These are phyloP conservation scores for Myrica gale DNA, from an alignment of 306 rosid species.

Conservation along the genomic window DNA sequence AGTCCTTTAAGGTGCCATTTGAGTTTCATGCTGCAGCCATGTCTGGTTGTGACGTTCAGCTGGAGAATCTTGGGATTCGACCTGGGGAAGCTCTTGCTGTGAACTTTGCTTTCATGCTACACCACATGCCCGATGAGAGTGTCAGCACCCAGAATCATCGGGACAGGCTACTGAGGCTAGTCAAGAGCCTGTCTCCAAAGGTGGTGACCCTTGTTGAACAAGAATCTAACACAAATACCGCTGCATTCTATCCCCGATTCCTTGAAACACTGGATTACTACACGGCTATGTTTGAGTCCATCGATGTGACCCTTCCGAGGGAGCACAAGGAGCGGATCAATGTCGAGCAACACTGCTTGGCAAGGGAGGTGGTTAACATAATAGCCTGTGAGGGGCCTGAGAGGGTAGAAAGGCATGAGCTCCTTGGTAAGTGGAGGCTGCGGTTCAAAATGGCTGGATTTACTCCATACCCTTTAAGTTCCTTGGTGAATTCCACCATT, in stretches of 20 bases:
- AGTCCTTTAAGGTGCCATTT: constrained; percentile 70
- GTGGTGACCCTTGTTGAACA: constrained; percentile 98
- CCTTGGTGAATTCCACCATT: constrained; percentile 85
- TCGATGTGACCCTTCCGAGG: constrained; percentile 76
- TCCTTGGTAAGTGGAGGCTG: constrained; percentile 83
- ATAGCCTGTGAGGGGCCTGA: constrained; percentile 91
- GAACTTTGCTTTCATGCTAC: constrained; percentile 89
- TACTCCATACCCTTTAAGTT: constrained; percentile 77
- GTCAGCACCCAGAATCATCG: constrained; percentile 85
- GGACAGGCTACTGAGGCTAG: constrained; percentile 73
- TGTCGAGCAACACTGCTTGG: constrained; percentile 96
- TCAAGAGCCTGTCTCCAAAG: constrained; percentile 81
- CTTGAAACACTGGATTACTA: constrained; percentile 73
- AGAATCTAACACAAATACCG: constrained; percentile 87
- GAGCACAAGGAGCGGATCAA: constrained; percentile 74
- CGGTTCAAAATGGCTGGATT: constrained; percentile 94
- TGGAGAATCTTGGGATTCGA: constrained; percentile 51
- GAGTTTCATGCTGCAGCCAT: constrained; percentile 74
- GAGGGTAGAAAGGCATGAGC: constrained; percentile 90
- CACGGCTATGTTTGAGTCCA: constrained; percentile 88
- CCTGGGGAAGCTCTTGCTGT: constrained; percentile 80
- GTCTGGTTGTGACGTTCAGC: constrained; percentile 72
- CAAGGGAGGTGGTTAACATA: constrained; percentile 87
- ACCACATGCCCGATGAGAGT: constrained; percentile 94
- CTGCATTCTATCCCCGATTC: constrained; percentile 78